Evolutionary conservation across 2,329 filamentous ascomycete genomes (phyloP), one percentile per base, ranked within the genome.

Genomic region (Diaporthe citri): DNA sequence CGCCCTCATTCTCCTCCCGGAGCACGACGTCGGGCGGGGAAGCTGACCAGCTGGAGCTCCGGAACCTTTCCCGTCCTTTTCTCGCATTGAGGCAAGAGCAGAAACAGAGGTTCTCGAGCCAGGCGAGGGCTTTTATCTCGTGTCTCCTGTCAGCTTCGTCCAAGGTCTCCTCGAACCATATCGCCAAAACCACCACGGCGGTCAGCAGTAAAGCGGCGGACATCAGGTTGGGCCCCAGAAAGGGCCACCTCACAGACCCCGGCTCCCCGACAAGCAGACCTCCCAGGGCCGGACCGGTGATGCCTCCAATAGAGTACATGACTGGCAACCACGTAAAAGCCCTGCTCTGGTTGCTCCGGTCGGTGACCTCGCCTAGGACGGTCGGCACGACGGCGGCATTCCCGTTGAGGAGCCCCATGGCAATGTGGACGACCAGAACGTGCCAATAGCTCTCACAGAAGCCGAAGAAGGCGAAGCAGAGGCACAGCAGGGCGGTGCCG

Each of bases 251-350:
- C 1, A 88, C 87, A 64, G 90, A 90, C 2, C 90, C 89, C 39
- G 90, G 81, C 62, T 87, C 88, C 59, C 92, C 90, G 0, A 97
- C 94, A 72, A 98, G 85, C 55, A 98, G 82, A 0, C 97, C 97
- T 20, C 97, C 97, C n/a, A 98, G 85, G 1, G 97, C 92, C 0
- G 97, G 97, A 0, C 97, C 97, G 0, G 96, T 97, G 76, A 99
- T 98, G 57, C 94, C 95, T 25, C 97, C 97, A 46, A 99, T 87
- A 5, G 96, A 96, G 83, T 99, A 99, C n/a, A 98, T 93, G 52
- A 98, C 93, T 0, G 97, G 97, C 56, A 99, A 87, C 86, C 98
- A 99, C 2, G 94, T 97, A 80, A 99, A 99, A 0, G 95, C 97
- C 71, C 90, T 90, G 80, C 95, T 97, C 87, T 99, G 97, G 83